These are phyloP conservation scores for Phytophthora chlamydospora DNA, from an alignment of 352 stramenopile genomes.

Conservation along the genomic window DNA sequence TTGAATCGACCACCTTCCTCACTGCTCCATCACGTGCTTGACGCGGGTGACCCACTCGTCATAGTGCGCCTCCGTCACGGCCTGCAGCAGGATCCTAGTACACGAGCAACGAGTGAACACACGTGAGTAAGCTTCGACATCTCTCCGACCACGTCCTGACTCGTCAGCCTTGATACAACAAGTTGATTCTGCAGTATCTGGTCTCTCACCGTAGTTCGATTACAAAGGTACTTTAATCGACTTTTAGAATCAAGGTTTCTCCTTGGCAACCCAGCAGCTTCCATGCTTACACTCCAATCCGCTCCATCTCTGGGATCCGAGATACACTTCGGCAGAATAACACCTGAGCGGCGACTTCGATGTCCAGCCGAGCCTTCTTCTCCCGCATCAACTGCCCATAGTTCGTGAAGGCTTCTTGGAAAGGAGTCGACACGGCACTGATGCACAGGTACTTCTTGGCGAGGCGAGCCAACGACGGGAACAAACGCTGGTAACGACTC, in stretches of 20 bases:
- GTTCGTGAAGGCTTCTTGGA: constrained; percentile 82
- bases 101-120: background rate
- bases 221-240: too few species aligned
- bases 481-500: constrained; percentile 74
- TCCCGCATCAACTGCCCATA: constrained; percentile 79
- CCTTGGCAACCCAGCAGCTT: too few species aligned
- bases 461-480: constrained; percentile 69
- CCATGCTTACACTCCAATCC: constrained; percentile 64
- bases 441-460: constrained; percentile 83
- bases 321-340: constrained; percentile 83
- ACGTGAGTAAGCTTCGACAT: too few species aligned
- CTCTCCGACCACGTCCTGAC: too few species aligned
- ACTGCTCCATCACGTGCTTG: constrained; percentile 40
- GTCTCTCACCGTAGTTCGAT: too few species aligned
- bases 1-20: constrained; percentile 6
- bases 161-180: too few species aligned
- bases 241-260: too few species aligned
- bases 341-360: constrained; percentile 78
- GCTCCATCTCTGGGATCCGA: constrained; percentile 83
- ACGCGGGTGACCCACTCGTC: constrained; percentile 41
- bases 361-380: constrained; percentile 79
- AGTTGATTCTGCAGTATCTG: too few species aligned
- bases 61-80: constrained; percentile 45
- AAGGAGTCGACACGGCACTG: constrained; percentile 73
- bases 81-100: constrained; percentile 42